These are phyloP conservation scores for Fusarium duplospermum DNA, from an alignment of 2,329 filamentous ascomycete genomes.

Conservation along the genomic window DNA sequence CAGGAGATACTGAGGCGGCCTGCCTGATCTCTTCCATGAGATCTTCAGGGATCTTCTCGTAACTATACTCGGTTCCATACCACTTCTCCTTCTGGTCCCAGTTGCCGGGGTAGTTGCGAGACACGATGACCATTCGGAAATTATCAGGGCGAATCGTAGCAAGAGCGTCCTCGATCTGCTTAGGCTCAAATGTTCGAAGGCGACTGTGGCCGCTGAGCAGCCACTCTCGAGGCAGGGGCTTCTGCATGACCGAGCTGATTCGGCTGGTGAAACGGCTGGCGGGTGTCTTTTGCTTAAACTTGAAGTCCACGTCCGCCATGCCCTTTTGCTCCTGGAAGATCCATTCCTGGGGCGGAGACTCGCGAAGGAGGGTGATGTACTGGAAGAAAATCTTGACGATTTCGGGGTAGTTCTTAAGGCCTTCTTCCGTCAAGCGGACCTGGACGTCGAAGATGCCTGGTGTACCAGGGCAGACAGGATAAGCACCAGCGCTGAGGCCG, in stretches of 20 bases:
- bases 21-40: constrained; percentile 77
- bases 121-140: constrained; percentile 85
- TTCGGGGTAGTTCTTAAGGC: constrained; percentile 83
- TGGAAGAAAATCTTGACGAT: constrained; percentile 85
- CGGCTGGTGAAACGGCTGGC: constrained; percentile 90
- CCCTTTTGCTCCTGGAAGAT: constrained; percentile 93
- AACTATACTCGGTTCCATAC: constrained; percentile 96
- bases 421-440: constrained; percentile 84
- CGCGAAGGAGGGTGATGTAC: constrained; percentile 87
- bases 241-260: constrained; percentile 90
- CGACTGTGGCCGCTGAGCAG: constrained; percentile 83
- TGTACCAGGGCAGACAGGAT: constrained; percentile 79
- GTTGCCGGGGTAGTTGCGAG: constrained; percentile 82
- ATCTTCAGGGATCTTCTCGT: constrained; percentile 81
- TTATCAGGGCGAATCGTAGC: constrained; percentile 86
- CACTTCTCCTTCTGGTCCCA: constrained; percentile 94
- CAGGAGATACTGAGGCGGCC: constrained; percentile 68
- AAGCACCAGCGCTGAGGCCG: constrained; percentile 80
- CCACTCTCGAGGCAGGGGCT: constrained; percentile 86
- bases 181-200: constrained; percentile 82
- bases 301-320: constrained; percentile 93
- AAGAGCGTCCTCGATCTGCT: constrained; percentile 80
- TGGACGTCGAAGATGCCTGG: constrained; percentile 83
- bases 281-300: constrained; percentile 91
- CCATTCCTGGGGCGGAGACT: constrained; percentile 87